Evolutionary conservation across 2,329 filamentous ascomycete genomes (phyloP).

Genomic region (Aspergillus unguis): DNA sequence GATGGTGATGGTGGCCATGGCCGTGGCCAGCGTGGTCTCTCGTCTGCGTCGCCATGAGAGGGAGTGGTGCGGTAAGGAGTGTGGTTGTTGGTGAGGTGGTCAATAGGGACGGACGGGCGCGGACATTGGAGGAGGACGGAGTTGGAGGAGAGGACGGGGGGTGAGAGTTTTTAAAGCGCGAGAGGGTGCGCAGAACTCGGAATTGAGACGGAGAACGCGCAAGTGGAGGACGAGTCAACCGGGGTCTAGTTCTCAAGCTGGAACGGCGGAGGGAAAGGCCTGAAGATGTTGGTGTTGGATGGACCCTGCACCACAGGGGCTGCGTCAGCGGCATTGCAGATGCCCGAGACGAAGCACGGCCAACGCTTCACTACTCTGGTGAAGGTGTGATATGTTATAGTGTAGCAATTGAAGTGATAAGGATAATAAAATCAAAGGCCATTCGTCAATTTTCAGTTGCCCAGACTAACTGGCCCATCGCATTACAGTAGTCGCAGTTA

Average conservation of each 20-base stretch:
- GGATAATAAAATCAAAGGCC: slow-evolving; percentile 5
- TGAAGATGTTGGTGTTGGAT: slow-evolving; percentile 53
- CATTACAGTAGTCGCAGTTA: neutral
- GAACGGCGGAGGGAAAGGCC: slow-evolving; percentile 16
- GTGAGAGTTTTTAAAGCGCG: slow-evolving; percentile 10
- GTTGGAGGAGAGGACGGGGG: slow-evolving; percentile 2
- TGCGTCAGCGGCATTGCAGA: slow-evolving; percentile 31
- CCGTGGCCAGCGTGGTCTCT: slow-evolving; percentile 46
- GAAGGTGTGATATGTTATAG: neutral
- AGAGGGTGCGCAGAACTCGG: slow-evolving; percentile 23
- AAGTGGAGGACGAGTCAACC: slow-evolving; percentile 15
- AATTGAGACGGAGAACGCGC: slow-evolving; percentile 17
- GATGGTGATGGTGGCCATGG: slow-evolving; percentile 59
- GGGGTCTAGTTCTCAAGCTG: slow-evolving; percentile 14
- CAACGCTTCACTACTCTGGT: no score
- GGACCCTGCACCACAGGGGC: slow-evolving; percentile 39
- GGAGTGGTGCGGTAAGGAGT: slow-evolving; percentile 25
- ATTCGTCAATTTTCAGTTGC: slow-evolving; percentile 4
- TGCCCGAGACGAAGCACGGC: neutral
- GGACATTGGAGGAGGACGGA: slow-evolving; percentile 16
- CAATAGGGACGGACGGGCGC: slow-evolving; percentile 12
- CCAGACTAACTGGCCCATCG: slow-evolving; percentile 1
- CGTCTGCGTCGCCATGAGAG: slow-evolving; percentile 44
- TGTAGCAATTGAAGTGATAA: neutral
- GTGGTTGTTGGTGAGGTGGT: slow-evolving; percentile 18